These are phyloP conservation scores for Colletotrichum godetiae DNA, from an alignment of 2,329 filamentous ascomycete genomes.

Conservation along the genomic window DNA sequence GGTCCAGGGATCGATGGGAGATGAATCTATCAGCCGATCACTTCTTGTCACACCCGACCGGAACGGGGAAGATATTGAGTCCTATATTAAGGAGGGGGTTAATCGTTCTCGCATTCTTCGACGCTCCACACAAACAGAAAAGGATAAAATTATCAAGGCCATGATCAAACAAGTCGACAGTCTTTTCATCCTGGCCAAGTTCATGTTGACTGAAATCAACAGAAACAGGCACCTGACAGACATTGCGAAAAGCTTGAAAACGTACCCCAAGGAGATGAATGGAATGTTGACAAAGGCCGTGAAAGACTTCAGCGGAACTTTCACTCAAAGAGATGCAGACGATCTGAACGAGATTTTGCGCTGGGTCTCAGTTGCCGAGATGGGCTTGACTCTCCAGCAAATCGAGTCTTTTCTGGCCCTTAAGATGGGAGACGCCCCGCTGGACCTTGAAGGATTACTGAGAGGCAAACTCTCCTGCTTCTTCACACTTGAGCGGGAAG, in stretches of 20 bases:
- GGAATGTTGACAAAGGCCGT: constrained; percentile 56
- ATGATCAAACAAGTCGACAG: constrained; percentile 57
- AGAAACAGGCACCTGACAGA: constrained; percentile 57
- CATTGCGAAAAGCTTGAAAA: constrained; percentile 55
- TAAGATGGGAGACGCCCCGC: constrained; percentile 52
- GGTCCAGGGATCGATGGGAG: constrained; percentile 49
- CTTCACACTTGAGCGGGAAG: constrained; percentile 57
- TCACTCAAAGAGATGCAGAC: constrained; percentile 51
- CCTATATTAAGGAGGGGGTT: constrained; percentile 55
- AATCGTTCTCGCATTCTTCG: constrained; percentile 50
- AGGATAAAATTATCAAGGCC: constrained; percentile 50
- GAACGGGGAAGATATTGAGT: constrained; percentile 53
- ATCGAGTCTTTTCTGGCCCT: constrained; percentile 57
- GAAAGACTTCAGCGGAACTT: constrained; percentile 51
- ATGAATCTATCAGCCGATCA: constrained; percentile 42
- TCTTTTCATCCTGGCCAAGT: constrained; percentile 60
- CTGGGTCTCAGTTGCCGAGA: constrained; percentile 58
- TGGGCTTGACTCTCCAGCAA: constrained; percentile 55
- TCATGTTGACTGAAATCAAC: constrained; percentile 61
- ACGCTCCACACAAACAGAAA: constrained; percentile 45
- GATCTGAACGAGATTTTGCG: constrained; percentile 59
- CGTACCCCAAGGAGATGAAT: constrained; percentile 57
- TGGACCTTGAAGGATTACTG: constrained; percentile 54
- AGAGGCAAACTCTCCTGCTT: constrained; percentile 59
- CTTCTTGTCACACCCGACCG: constrained; percentile 56